Evolutionary conservation across 139 green algal species (phyloP).

Genomic region (Nannochloris sp.): DNA sequence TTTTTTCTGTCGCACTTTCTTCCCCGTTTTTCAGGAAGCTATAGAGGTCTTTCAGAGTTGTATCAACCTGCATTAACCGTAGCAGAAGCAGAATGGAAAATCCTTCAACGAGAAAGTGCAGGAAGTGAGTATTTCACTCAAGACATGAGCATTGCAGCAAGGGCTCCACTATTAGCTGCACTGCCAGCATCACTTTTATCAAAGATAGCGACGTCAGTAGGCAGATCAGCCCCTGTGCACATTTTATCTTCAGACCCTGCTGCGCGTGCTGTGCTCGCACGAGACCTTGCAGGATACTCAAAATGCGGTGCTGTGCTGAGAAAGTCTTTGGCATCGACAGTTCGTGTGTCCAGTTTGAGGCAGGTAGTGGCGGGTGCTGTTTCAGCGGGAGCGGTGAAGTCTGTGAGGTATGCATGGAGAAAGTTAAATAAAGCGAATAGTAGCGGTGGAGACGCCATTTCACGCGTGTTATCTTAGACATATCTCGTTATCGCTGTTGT

Average conservation of each 20-base stretch:
- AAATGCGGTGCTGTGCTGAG: not conserved
- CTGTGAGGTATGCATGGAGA: slow-evolving; percentile 5
- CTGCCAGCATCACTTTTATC: slow-evolving; percentile 3
- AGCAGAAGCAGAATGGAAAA: not conserved
- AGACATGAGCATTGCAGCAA: not conserved
- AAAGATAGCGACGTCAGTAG: not conserved
- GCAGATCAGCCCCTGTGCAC: not conserved
- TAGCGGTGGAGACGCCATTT: no score
- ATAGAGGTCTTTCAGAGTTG: not conserved
- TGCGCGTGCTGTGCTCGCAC: not conserved
- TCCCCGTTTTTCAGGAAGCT: not conserved
- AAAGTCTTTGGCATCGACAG: slow-evolving; percentile 9
- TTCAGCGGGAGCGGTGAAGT: slow-evolving; percentile 20
- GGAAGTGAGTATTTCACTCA: not conserved
- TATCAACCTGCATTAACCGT: not conserved
- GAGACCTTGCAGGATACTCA: not conserved
- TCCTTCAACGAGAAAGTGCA: not conserved
- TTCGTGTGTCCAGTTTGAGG: slow-evolving; percentile 17
- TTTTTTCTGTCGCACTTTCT: not conserved
- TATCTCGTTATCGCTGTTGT: no score
- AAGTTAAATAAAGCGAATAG: slow-evolving; percentile 33
- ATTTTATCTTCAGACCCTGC: not conserved
- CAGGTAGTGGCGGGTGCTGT: slow-evolving; percentile 15
- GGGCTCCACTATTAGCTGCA: not conserved
- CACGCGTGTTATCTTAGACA: no score